Conservation (phyloP, 768 basidiomycete species). For the Exsudoporus frostii region DNA sequence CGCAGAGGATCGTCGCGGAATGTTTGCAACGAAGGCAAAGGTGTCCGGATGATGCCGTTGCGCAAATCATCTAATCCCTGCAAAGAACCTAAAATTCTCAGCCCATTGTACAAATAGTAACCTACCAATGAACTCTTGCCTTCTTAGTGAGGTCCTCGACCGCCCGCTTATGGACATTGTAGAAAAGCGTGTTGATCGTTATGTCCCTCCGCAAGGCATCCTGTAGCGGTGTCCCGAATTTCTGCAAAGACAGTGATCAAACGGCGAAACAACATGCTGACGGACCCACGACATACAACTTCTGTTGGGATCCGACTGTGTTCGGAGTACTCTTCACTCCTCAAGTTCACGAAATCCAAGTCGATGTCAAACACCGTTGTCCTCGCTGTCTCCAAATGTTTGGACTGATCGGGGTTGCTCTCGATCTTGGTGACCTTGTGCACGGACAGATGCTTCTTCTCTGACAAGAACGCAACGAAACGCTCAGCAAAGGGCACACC, state of each 20-base stretch:
- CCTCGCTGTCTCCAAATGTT: slow-evolving; percentile 94
- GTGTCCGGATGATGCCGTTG: slow-evolving; percentile 80
- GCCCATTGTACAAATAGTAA: not conserved
- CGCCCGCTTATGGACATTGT: slow-evolving; percentile 81
- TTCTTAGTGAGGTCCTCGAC: slow-evolving; percentile 88
- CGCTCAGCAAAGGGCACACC: slow-evolving; percentile 84
- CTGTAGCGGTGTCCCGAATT: slow-evolving; percentile 87
- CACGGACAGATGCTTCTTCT: slow-evolving; percentile 29
- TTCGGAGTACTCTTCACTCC: slow-evolving; percentile 88
- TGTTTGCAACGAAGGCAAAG: slow-evolving; percentile 80
- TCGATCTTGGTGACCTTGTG: slow-evolving; percentile 77
- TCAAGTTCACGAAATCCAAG: slow-evolving; percentile 90
- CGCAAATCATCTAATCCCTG: slow-evolving; percentile 85
- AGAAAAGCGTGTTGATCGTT: slow-evolving; percentile 95
- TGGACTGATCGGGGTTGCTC: slow-evolving; percentile 94
- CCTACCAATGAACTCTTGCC: slow-evolving; percentile 37
- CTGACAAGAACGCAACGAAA: slow-evolving; percentile 56
- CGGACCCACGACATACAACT: slow-evolving; percentile 54
- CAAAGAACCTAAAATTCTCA: slow-evolving; percentile 6
- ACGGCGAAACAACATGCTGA: not conserved
- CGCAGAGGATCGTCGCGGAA: slow-evolving; percentile 94
- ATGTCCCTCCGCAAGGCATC: slow-evolving; percentile 90
- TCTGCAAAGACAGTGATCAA: slow-evolving; percentile 41
- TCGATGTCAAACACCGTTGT: slow-evolving; percentile 77
- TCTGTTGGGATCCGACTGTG: slow-evolving; percentile 86